phyloP scores from a whole-genome alignment of 73 alveolate genomes.

The Paramecium octaurelia region DNA sequence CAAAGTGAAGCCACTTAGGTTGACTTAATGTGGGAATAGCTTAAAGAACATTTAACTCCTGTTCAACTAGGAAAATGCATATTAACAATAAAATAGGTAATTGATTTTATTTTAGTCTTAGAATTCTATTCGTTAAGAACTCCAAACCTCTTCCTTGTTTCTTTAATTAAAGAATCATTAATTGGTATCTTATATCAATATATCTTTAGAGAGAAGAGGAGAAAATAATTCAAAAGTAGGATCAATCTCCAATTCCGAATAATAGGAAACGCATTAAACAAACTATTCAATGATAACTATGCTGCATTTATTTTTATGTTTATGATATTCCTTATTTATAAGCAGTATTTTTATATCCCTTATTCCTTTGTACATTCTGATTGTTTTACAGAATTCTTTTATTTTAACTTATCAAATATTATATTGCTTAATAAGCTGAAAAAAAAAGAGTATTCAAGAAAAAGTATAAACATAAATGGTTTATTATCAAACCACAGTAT shows the following conservation, averaged over 20 bases:
- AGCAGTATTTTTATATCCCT: not conserved
- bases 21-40: conserved; percentile 1
- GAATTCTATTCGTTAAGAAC: conserved; percentile 21
- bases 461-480: not conserved
- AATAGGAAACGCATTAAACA: not conserved
- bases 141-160: not conserved
- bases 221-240: not conserved
- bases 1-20: not conserved
- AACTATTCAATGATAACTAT: not conserved
- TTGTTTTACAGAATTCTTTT: not conserved
- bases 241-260: not conserved
- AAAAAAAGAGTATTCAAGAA: not conserved
- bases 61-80: not conserved
- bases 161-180: not conserved
- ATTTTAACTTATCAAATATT: too few species aligned
- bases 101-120: not conserved
- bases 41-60: conserved; percentile 1
- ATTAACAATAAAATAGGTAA: not conserved
- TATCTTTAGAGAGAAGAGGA: not conserved
- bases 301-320: not conserved
- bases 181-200: not conserved
- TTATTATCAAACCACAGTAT: too few species aligned
- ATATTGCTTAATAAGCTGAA: too few species aligned
- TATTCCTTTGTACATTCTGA: not conserved
- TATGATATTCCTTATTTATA: not conserved